A percentile compares a stretch with the other conserved stretches of the same genome.
These are phyloP conservation scores for Scedosporium dehoogii DNA, from an alignment of 2,329 filamentous ascomycete genomes.

Conservation along the genomic window DNA sequence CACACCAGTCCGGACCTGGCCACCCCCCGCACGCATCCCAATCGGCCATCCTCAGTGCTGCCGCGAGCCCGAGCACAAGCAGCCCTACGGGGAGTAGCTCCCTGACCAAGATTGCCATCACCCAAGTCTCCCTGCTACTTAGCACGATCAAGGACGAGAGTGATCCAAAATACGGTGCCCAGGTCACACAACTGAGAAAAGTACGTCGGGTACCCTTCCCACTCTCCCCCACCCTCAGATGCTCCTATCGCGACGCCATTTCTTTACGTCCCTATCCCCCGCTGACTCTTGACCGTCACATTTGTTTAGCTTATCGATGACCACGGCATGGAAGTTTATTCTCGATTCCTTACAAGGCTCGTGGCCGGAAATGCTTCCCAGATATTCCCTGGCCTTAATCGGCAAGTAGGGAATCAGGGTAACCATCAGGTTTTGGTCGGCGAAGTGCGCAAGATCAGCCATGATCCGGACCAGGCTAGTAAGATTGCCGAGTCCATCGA, in stretches of 20 bases:
- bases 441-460: slow-evolving; percentile 79
- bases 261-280: not conserved
- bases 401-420: slow-evolving; percentile 63
- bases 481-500: slow-evolving; percentile 94
- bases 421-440: slow-evolving; percentile 74
- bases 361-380: slow-evolving; percentile 83
- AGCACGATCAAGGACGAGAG: slow-evolving; percentile 94
- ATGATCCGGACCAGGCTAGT: slow-evolving; percentile 70
- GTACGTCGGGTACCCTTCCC: slow-evolving; percentile 35
- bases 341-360: slow-evolving; percentile 89
- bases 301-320: slow-evolving; percentile 76
- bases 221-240: not conserved
- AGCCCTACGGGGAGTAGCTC: slow-evolving; percentile 55
- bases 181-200: slow-evolving; percentile 86
- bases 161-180: slow-evolving; percentile 84
- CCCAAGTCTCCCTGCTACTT: slow-evolving; percentile 88
- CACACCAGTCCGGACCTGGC: slow-evolving; percentile 44
- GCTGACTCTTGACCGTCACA: slow-evolving; percentile 10
- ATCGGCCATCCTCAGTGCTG: slow-evolving; percentile 46
- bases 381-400: slow-evolving; percentile 74
- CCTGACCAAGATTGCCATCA: slow-evolving; percentile 86
- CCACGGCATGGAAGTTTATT: slow-evolving; percentile 98
- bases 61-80: slow-evolving; percentile 50
- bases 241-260: slow-evolving; percentile 5
- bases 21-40: slow-evolving; percentile 50